phyloP scores from a whole-genome alignment of 306 rosid species.

The Quercus agrifolia region DNA sequence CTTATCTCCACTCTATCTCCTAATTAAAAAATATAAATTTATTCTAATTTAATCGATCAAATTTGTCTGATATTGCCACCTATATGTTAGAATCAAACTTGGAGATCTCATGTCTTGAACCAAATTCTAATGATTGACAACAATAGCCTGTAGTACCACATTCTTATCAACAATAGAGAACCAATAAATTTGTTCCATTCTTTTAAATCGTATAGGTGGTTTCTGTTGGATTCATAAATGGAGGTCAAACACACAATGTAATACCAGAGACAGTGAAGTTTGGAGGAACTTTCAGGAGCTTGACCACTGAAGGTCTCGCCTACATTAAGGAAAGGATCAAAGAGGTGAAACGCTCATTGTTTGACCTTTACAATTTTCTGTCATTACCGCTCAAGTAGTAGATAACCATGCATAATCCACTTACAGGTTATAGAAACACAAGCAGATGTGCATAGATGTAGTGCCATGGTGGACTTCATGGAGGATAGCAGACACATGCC shows the following conservation, averaged over 20 bases:
- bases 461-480: slow-evolving; percentile 47
- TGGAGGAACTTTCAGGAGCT: slow-evolving; percentile 39
- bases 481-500: slow-evolving; percentile 25
- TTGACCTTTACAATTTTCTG: neutral
- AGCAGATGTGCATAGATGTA: slow-evolving; percentile 39
- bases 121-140: neutral
- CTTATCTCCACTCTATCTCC: too few species aligned
- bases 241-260: slow-evolving; percentile 28
- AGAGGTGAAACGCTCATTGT: slow-evolving; percentile 27
- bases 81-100: neutral
- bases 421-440: slow-evolving; percentile 35
- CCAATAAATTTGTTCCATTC: neutral
- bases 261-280: slow-evolving; percentile 29
- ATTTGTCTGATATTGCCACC: neutral
- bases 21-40: neutral
- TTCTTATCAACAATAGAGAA: neutral
- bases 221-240: slow-evolving; percentile 33
- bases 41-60: neutral
- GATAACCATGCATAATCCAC: neutral
- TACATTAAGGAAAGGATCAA: slow-evolving; percentile 34
- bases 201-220: slow-evolving; percentile 27
- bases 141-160: neutral
- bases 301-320: slow-evolving; percentile 28
- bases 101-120: neutral
- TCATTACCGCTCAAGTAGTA: neutral